These are phyloP conservation scores for Trypanosoma cruzi DNA, from an alignment of 208 protist genomes.

Conservation along the genomic window DNA sequence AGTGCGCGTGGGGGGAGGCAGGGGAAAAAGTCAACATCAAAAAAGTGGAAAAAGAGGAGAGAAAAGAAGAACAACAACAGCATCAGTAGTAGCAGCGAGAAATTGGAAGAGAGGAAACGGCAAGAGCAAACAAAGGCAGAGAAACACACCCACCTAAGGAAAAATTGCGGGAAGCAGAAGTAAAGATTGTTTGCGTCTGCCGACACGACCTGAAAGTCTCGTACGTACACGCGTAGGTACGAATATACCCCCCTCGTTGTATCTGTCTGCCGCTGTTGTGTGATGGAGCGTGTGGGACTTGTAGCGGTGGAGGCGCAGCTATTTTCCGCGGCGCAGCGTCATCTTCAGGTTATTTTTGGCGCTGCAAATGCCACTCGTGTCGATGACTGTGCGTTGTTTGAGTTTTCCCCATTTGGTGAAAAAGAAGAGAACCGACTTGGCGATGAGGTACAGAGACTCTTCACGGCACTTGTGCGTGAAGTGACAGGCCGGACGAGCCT, in stretches of 20 bases:
- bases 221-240: neutral
- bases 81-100: neutral
- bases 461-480: conserved; percentile 74
- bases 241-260: neutral
- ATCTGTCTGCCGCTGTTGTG: neutral
- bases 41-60: neutral
- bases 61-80: neutral
- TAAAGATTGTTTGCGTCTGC: neutral
- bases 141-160: too few species aligned
- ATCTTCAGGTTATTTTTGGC: conserved; percentile 76
- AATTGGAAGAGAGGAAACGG: neutral
- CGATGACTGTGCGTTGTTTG: conserved; percentile 82
- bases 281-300: conserved; percentile 35
- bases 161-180: too few species aligned
- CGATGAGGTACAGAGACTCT: conserved; percentile 79
- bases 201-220: neutral
- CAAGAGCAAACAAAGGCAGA: neutral
- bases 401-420: conserved; percentile 44
- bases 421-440: conserved; percentile 36
- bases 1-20: neutral
- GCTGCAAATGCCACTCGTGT: conserved; percentile 59
- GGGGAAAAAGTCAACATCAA: neutral
- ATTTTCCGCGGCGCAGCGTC: conserved; percentile 83
- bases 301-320: conserved; percentile 83
- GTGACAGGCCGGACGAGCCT: conserved; percentile 61